Conservation (phyloP, 1,284 basidiomycete species). For the Apiotrichum domesticum region DNA sequence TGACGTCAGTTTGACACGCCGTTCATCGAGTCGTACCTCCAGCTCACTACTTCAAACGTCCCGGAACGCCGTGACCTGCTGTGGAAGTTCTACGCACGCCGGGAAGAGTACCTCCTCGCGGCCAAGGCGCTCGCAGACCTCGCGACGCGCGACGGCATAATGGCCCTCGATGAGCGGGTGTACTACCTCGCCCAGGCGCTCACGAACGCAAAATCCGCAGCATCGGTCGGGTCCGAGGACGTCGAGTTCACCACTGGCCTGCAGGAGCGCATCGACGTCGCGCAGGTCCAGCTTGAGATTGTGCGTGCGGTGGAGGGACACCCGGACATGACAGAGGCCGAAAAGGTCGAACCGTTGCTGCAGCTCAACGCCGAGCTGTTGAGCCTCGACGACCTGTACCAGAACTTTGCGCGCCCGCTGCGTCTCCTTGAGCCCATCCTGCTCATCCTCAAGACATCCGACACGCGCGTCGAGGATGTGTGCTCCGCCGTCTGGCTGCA, state of each 20-base stretch:
- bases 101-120: constrained; percentile 74
- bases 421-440: constrained; percentile 78
- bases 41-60: constrained; percentile 27
- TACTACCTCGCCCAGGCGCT: constrained; percentile 90
- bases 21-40: constrained; percentile 73
- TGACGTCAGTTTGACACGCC: constrained; percentile 35
- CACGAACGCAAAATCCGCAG: constrained; percentile 90
- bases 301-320: constrained; percentile 45
- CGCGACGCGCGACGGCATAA: constrained; percentile 70
- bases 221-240: constrained; percentile 64
- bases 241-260: constrained; percentile 87
- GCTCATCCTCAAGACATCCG: constrained; percentile 86
- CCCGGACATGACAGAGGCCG: constrained; percentile 43
- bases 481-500: constrained; percentile 82
- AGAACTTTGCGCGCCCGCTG: constrained; percentile 80
- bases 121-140: constrained; percentile 80
- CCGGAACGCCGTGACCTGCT: constrained; percentile 74
- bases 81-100: constrained; percentile 95
- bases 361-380: constrained; percentile 52
- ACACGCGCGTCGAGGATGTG: constrained; percentile 77
- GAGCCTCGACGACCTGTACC: constrained; percentile 62
- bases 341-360: constrained; percentile 58
- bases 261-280: constrained; percentile 95
- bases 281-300: constrained; percentile 89
- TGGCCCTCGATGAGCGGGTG: constrained; percentile 65